Percentiles rank a stretch among this genome's conserved stretches.
Evolutionary conservation across 2,329 filamentous ascomycete genomes (phyloP).

Genomic region (Pseudocercospora fuligena): DNA sequence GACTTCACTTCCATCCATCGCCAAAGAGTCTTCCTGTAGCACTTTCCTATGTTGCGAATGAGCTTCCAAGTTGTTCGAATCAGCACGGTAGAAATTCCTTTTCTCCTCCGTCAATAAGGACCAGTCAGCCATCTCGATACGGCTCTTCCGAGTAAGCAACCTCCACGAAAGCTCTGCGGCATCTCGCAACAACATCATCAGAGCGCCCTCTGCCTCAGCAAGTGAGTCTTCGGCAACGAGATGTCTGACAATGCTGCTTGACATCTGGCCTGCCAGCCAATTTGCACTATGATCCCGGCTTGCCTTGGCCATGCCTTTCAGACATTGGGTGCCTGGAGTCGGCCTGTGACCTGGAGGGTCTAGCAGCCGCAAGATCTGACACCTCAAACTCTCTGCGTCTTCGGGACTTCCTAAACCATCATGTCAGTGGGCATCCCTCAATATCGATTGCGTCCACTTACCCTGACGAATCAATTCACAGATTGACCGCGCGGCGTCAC

Average conservation of each 20-base stretch:
- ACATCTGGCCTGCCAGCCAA: neutral
- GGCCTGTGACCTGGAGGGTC: slow-evolving; percentile 1
- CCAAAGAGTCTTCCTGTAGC: slow-evolving; percentile 11
- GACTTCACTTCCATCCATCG: slow-evolving; percentile 10
- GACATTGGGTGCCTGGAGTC: neutral
- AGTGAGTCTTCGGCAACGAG: neutral
- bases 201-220: neutral
- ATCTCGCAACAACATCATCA: neutral
- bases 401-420: neutral
- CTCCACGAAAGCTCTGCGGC: slow-evolving; percentile 22
- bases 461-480: neutral
- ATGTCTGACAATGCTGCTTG: neutral
- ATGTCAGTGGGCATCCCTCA: neutral
- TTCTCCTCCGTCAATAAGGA: neutral
- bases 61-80: neutral
- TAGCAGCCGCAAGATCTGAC: slow-evolving; percentile 21
- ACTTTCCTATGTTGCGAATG: slow-evolving; percentile 15
- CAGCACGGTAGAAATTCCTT: neutral
- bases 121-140: neutral
- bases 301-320: neutral
- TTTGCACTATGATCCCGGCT: neutral
- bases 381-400: slow-evolving; percentile 15
- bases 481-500: neutral
- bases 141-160: slow-evolving; percentile 17
- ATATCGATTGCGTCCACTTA: neutral